Percentiles rank a stretch among this genome's conserved stretches.
Conservation (phyloP, 768 basidiomycete species). For the Hypholoma fasciculare region DNA sequence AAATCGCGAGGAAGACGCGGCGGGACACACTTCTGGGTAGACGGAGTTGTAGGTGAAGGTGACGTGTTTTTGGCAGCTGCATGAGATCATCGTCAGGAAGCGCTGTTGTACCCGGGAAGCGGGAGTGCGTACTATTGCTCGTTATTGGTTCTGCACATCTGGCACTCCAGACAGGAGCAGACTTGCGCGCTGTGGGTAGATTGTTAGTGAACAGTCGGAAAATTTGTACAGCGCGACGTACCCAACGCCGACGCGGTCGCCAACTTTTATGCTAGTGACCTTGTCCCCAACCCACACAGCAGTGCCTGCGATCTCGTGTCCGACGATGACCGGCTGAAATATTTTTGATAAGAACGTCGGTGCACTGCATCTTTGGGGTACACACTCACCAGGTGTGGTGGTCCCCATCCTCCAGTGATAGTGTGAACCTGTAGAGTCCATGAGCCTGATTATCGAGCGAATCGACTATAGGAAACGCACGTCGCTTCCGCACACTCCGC, state of each 20-base stretch:
- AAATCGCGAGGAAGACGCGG: not conserved
- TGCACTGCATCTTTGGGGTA: not conserved
- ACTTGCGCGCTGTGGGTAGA: constrained; percentile 49
- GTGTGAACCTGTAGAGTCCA: constrained; percentile 32
- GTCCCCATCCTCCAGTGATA: constrained; percentile 38
- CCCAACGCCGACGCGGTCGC: constrained; percentile 54
- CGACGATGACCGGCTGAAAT: constrained; percentile 35
- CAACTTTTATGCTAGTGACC: constrained; percentile 54
- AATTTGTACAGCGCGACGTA: constrained; percentile 9
- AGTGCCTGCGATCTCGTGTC: constrained; percentile 58
- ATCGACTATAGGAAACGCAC: constrained; percentile 22
- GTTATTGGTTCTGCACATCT: constrained; percentile 47
- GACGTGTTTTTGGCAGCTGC: constrained; percentile 40
- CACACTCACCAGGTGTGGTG: constrained; percentile 24
- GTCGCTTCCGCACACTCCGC: constrained; percentile 54
- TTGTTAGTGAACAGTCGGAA: not conserved
- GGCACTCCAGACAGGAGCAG: constrained; percentile 47
- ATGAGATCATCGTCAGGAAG: not conserved
- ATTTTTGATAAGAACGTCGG: not conserved
- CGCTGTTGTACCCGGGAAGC: too few relatives aligned
- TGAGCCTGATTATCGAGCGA: not conserved
- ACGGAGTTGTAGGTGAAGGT: constrained; percentile 40
- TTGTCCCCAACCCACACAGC: constrained; percentile 54
- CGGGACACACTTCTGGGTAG: constrained; percentile 33
- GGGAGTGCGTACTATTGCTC: constrained; percentile 46